Evolutionary conservation across 1,284 basidiomycete species (phyloP), one percentile per base, ranked within the genome.

Genomic region (Ganoderma meredithae): DNA sequence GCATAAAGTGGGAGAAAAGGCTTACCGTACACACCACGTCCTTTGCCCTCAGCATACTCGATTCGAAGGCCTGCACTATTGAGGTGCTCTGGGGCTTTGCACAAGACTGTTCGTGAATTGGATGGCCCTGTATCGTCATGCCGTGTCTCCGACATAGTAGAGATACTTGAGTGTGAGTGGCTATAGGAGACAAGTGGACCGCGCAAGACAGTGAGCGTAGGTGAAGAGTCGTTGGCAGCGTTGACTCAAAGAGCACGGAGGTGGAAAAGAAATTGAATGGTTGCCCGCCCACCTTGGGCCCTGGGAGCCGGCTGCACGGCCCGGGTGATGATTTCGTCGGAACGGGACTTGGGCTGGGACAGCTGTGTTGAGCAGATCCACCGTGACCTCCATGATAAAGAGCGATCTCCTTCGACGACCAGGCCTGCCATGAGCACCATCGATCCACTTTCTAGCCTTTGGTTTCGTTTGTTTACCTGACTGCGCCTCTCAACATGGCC

Each of bases 21-120:
- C 80, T 59, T 60, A 91, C 47, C 47, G 22, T 49, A 49, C 12
- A 49, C 47, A 25, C 89, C 89, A 65, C 89, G 81, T 3, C 90
- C 90, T 75, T 90, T 91, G 15, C 79, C 84, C 63, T 82, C 73
- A 3, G 82, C 71, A 41, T 75, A 70, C 47, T 71, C 73, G 39
- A 84, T 81, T 47, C 73, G 74, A 61, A 82, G 80, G 41, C 81
- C 81, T 41, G 77, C 73, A 40, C 71, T 77, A 68, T 82, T 84
- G 43, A 83, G 74, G 65, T 81, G 78, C 12, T 74, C 69, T 15
- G 78, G 78, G 8, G 75, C 70, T 33, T 40, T 69, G 3, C 55
- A 25, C 10, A 19, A 49, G 47, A 49, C 22, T 22, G 9, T 49
- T 49, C 22, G 47, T 25, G 22, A 12, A 25, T 25, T 25, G 12